A percentile compares a stretch with the other conserved stretches of the same genome.
Conservation (phyloP, 2,329 filamentous ascomycete species). For the Ceratocystis cubensis region DNA sequence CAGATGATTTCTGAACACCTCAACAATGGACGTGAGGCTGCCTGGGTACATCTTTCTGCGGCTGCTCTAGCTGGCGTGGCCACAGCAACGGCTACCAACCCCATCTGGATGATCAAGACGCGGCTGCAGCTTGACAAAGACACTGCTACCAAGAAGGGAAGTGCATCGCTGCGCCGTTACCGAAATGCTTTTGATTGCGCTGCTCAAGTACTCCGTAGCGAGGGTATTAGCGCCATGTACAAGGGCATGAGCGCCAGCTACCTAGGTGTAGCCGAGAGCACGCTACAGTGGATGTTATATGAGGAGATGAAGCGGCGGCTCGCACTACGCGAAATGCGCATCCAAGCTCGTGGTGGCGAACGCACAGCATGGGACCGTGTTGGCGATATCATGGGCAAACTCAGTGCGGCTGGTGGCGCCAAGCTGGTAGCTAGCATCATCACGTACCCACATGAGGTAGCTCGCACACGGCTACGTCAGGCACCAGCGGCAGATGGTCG, state of each 20-base stretch:
- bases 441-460: constrained; percentile 88
- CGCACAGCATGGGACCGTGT: constrained; percentile 61
- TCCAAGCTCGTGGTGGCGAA: constrained; percentile 45
- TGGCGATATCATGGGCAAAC: constrained; percentile 66
- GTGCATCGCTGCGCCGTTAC: constrained; percentile 53
- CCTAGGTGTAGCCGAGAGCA: constrained; percentile 78
- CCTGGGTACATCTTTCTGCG: constrained; percentile 65
- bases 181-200: constrained; percentile 82
- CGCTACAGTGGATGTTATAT: constrained; percentile 87
- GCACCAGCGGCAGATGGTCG: constrained; percentile 56
- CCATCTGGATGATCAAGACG: constrained; percentile 95
- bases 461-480: constrained; percentile 72
- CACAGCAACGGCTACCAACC: constrained; percentile 85
- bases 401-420: constrained; percentile 65
- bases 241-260: constrained; percentile 86
- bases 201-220: constrained; percentile 63
- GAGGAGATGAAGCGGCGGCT: constrained; percentile 79
- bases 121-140: constrained; percentile 84
- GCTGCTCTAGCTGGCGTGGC: constrained; percentile 68
- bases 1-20: constrained; percentile 62
- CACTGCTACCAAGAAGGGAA: constrained; percentile 48
- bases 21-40: constrained; percentile 55
- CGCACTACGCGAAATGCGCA: constrained; percentile 47
- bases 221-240: constrained; percentile 74
- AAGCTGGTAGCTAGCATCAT: constrained; percentile 75